Evolutionary conservation across 2,329 filamentous ascomycete genomes (phyloP), one percentile per base, ranked within the genome.

Genomic region (Decorospora gaudefroyi): DNA sequence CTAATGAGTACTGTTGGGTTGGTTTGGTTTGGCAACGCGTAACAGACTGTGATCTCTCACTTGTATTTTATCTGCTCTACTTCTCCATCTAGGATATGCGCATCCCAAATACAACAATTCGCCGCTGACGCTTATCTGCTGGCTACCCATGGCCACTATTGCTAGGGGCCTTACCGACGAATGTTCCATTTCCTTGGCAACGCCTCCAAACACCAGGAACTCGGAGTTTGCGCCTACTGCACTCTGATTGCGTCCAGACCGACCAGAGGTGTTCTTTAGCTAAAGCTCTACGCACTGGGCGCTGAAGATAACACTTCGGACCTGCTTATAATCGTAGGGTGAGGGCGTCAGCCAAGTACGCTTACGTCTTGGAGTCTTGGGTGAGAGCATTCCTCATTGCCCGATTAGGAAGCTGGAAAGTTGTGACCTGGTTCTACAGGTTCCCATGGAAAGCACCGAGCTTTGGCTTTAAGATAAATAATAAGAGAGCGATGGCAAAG

Each of bases 261-360:
- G 28, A 16, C 31, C n/a, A 39, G n/a, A n/a, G n/a, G n/a, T n/a
- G n/a, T n/a, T n/a, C n/a, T n/a, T n/a, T n/a, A n/a, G n/a, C n/a
- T n/a, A n/a, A n/a, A n/a, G n/a, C n/a, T n/a, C n/a, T n/a, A n/a
- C n/a, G n/a, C n/a, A n/a, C n/a, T n/a, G n/a, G n/a, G n/a, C n/a
- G n/a, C n/a, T n/a, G 31, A 29, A 50, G 54, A 57, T 55, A 57
- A 53, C 41, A 44, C n/a, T 46, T 46, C n/a, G 32, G 46, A 57
- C 51, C 49, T 55, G 51, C 54, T 55, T 27, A 46, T 33, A 50
- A 50, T 52, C 40, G 53, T 53, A 51, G 46, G 37, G 33, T 13
- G 41, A 26, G 26, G 35, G 39, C 42, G 47, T 42, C 40, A 38
- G 53, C 53, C 53, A 56, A 56, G 53, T 28, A 44, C 44, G 43